These are phyloP conservation scores for Seiridium unicorne DNA, from an alignment of 2,329 filamentous ascomycete species.

Conservation along the genomic window DNA sequence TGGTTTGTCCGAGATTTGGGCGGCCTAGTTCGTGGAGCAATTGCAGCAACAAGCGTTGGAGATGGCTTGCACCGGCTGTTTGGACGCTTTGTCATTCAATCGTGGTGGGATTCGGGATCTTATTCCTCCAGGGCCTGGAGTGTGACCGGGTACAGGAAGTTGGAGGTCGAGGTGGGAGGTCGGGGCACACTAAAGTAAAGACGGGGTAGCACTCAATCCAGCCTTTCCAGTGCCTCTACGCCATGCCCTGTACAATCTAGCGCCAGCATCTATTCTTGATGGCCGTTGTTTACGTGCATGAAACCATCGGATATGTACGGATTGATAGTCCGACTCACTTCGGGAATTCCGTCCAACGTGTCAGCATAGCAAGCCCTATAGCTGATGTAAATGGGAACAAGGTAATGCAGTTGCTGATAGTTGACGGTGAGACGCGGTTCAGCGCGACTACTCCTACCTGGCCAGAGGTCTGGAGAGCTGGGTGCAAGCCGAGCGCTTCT, in stretches of 20 bases:
- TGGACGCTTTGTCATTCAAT: neutral
- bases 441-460: no score
- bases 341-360: no score
- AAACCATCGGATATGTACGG: no score
- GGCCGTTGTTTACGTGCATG: no score
- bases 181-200: constrained; percentile 2
- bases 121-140: neutral
- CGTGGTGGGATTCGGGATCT: neutral
- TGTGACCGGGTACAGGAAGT: neutral
- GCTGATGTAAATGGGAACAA: no score
- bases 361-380: no score
- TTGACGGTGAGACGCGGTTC: no score
- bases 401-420: no score
- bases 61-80: neutral
- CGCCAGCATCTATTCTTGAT: neutral
- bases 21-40: neutral
- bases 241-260: neutral
- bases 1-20: neutral
- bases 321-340: no score
- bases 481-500: neutral
- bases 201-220: neutral
- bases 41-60: neutral
- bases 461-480: no score
- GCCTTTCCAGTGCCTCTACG: neutral
- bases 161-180: neutral